Evolutionary conservation across 768 basidiomycete genomes (phyloP).

Genomic region (Neoboletus subvelutipes): DNA sequence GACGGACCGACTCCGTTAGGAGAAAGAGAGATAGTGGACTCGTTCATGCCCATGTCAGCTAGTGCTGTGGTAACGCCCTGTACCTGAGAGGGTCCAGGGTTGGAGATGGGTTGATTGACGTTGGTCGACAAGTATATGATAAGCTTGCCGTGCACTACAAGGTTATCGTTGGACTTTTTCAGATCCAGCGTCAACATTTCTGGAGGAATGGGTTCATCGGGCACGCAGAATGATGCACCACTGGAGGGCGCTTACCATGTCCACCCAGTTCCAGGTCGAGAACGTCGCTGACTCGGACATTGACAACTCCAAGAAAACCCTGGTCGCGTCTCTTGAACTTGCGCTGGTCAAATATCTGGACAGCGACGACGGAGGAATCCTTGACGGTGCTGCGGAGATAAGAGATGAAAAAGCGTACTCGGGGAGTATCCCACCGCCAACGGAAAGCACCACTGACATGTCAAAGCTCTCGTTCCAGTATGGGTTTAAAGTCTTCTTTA

Average conservation of each 20-base stretch:
- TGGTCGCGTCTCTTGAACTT: constrained; percentile 99
- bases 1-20: constrained; percentile 37
- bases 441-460: constrained; percentile 56
- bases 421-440: background rate
- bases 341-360: constrained; percentile 98
- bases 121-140: constrained; percentile 97
- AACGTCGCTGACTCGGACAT: constrained; percentile 86
- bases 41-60: constrained; percentile 58
- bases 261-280: constrained; percentile 90
- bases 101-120: constrained; percentile 76
- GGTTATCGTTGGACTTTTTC: constrained; percentile 98
- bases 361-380: constrained; percentile 96
- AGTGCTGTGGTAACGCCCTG: constrained; percentile 58
- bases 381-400: constrained; percentile 72
- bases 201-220: constrained; percentile 29
- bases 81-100: constrained; percentile 76
- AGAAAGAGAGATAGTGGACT: constrained; percentile 60
- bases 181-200: constrained; percentile 97
- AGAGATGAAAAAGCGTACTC: constrained; percentile 4
- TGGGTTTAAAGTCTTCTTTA: constrained; percentile 92
- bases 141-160: constrained; percentile 96
- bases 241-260: constrained; percentile 65
- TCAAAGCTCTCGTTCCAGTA: constrained; percentile 99
- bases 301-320: constrained; percentile 97
- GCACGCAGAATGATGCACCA: background rate